Base-by-base conservation (phyloP, 2,329 filamentous ascomycete genomes). In the Aspergillus spinulosporus region DNA sequence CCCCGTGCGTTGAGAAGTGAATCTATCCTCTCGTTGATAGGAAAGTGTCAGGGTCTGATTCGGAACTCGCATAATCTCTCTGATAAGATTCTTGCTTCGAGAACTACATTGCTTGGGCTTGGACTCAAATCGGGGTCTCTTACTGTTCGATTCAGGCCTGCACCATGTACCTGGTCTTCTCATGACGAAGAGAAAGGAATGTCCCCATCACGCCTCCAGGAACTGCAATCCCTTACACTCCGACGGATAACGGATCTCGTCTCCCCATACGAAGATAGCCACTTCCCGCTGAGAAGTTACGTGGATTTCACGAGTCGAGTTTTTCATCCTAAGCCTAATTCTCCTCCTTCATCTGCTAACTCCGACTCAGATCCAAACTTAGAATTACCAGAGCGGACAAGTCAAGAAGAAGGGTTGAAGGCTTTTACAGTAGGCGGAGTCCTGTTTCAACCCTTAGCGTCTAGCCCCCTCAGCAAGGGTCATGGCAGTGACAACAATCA, bases 1-100 rank as follows among this genome's bases (percentile, higher is more conserved):
- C 93, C 94, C 0, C 71, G 70, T 7, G 90, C 92, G 0, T 74
- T 97, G 2, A 84, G 84, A 59, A 85, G 86, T 53, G 76, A 81
- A 0, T 78, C 84, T 0, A 79, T 97, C 4, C 72, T 93, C 1
- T 72, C 75, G 0, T 74, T 95, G 49, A 79, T 87, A 1, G 68
- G 76, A 12, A 79, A 79, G 32, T 82, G 83, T 31, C 77, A 80
- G 45, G 64, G 63, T 9, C 79, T 76, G 5, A 73, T 76, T 0
- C 64, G 72, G 2, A 63, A 69, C 1, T 75, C 83, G 49, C 82
- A 83, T 36, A 72, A 75, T 1, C 75, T 83, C 55, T 86, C 85
- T 0, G 74, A 83, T 15, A 66, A 77, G 5, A 73, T 88, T 5
- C 76, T 91, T 3, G 44, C 54, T 31, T 29, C 34, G 2, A 47